Evolutionary conservation across 257 asterid species (phyloP).

Genomic region (Striga asiatica): DNA sequence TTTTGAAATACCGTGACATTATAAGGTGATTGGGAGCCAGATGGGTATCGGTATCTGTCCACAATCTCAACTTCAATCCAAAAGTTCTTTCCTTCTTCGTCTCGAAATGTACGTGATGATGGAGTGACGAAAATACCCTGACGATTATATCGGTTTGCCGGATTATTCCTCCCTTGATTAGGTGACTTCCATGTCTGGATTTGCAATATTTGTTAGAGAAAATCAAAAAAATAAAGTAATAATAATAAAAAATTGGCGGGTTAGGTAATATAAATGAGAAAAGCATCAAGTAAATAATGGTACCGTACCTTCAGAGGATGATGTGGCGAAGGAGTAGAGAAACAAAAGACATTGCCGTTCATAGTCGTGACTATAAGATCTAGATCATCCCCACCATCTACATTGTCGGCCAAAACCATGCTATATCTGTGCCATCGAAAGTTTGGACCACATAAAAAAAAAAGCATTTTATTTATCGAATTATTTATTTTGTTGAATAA

Average conservation of each 20-base stretch:
- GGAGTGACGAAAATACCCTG: constrained; percentile 83
- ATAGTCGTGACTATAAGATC: constrained; percentile 94
- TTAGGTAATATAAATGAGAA: not conserved
- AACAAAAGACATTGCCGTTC: constrained; percentile 98
- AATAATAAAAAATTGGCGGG: not conserved
- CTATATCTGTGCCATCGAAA: constrained; percentile 65
- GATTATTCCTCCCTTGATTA: constrained; percentile 85
- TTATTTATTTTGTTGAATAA: too few species aligned
- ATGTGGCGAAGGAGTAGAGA: constrained; percentile 93
- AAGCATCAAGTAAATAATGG: too few species aligned
- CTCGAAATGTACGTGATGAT: constrained; percentile 86
- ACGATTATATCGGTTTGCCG: constrained; percentile 52
- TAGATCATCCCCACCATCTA: constrained; percentile 99
- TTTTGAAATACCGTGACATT: constrained; percentile 61
- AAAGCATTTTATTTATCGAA: too few species aligned
- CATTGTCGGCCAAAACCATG: constrained; percentile 96
- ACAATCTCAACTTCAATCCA: constrained; percentile 90
- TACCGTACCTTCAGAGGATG: constrained; percentile 88
- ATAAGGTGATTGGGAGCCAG: constrained; percentile 90
- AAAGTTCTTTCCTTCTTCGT: constrained; percentile 95
- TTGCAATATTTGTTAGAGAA: constrained; percentile 15
- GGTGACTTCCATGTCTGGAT: constrained; percentile 85
- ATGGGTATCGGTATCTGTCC: constrained; percentile 68
- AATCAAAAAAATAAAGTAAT: not conserved
- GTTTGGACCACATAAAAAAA: not conserved